Conservation (phyloP, 139 green algal genomes). For the Spirogloea muscicola region DNA sequence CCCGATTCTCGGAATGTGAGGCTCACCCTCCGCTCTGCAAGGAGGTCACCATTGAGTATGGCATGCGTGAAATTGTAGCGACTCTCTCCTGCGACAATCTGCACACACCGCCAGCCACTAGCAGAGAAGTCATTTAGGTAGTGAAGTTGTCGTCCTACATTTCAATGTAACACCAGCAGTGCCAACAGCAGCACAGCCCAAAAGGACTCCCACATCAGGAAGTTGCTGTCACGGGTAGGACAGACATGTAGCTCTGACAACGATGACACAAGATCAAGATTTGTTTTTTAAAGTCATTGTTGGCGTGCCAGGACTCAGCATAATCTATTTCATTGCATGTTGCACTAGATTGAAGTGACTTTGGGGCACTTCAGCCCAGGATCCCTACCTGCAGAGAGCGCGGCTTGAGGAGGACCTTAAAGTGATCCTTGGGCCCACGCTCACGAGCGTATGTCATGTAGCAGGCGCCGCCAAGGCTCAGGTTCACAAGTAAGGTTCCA, state of each 20-base stretch:
- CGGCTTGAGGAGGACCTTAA: neutral
- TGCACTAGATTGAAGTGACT: no score
- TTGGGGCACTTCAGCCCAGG: no score
- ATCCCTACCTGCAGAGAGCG: constrained; percentile 13
- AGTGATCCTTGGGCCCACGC: neutral
- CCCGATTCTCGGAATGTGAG: constrained; percentile 5
- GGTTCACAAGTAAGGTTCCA: constrained; percentile 1
- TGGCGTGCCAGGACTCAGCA: no score
- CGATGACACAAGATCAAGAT: no score
- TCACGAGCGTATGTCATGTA: constrained; percentile 1
- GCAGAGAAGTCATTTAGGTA: neutral
- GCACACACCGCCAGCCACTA: neutral
- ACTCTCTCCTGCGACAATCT: neutral
- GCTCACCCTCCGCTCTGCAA: neutral
- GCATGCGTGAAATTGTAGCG: constrained; percentile 12
- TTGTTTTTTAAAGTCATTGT: no score
- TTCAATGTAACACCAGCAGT: neutral
- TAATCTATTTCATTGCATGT: no score
- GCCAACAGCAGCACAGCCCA: neutral
- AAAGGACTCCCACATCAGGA: no score
- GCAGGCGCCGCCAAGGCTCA: neutral
- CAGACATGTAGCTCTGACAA: no score
- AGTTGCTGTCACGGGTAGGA: no score
- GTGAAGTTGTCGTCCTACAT: neutral
- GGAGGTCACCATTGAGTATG: constrained; percentile 1